Evolutionary conservation across 176 grass and related monocot genomes (phyloP), one percentile per base, ranked within the genome.

Genomic region (Stipa capillata): DNA sequence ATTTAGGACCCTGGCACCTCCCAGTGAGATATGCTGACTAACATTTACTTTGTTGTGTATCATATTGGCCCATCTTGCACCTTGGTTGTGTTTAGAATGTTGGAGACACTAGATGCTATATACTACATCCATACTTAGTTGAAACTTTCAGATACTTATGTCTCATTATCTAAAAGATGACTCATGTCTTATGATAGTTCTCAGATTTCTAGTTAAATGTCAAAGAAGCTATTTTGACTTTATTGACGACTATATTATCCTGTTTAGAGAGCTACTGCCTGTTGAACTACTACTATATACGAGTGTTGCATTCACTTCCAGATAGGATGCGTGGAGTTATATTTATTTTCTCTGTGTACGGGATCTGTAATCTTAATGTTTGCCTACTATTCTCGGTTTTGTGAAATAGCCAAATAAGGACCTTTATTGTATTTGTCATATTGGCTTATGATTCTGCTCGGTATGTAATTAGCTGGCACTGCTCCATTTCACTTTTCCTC

Each of bases 21-120:
- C 33, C 42, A 52, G 20, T 82, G 32, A 62, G 55, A 51, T 40
- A 64, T 73, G 56, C 56, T 36, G 18, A 17, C 82, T 89, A 65
- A 85, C 82, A 71, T 85, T 73, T 81, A 77, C 45, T 85, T 85
- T 28, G 63, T 36, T 48, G 8, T 85, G 82, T 89, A 77, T 70
- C 77, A 77, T 71, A 89, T 71, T n/a, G n/a, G n/a, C n/a, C n/a
- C n/a, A n/a, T n/a, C n/a, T n/a, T n/a, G n/a, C n/a, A n/a, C n/a
- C n/a, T 66, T 65, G 20, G 8, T 31, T 47, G 28, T 62, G 66
- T 40, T 91, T 70, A 74, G 40, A 77, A 59, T 71, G 44, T 43
- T 53, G 35, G 18, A 54, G 64, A 41, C 9, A 54, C 15, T 63
- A n/a, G n/a, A 34, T 52, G 14, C 27, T 68, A 21, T 71, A 82